These are phyloP conservation scores for Triangularia verruculosa DNA, from an alignment of 2,329 filamentous ascomycete genomes.

Conservation along the genomic window DNA sequence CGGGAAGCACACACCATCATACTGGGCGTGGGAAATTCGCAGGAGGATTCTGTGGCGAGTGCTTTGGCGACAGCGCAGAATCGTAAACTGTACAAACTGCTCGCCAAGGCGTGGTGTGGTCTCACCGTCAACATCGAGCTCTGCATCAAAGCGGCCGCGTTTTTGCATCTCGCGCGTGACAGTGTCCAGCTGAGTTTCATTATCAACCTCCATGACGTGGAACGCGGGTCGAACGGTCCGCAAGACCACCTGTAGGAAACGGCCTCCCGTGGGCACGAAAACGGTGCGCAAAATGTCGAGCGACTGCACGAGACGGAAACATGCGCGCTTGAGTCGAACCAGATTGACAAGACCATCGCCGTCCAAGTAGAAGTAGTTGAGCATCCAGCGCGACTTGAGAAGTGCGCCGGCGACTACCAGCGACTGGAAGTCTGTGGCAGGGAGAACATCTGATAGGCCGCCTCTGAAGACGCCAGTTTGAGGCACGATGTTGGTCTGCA, in stretches of 20 bases:
- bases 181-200: slow-evolving; percentile 8
- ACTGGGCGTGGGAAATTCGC: slow-evolving; percentile 47
- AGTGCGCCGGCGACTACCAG: slow-evolving; percentile 25
- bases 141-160: slow-evolving; percentile 7
- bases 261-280: slow-evolving; percentile 24
- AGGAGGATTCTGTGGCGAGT: slow-evolving; percentile 22
- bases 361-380: slow-evolving; percentile 28
- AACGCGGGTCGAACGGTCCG: slow-evolving; percentile 23
- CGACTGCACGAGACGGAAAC: slow-evolving; percentile 23
- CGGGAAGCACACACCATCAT: slow-evolving; percentile 48
- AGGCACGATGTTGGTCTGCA: slow-evolving; percentile 26
- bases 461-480: slow-evolving; percentile 28
- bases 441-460: slow-evolving; percentile 26
- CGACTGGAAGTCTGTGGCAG: slow-evolving; percentile 30
- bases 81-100: slow-evolving; percentile 24
- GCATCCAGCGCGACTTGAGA: slow-evolving; percentile 25
- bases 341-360: slow-evolving; percentile 22
- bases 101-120: slow-evolving; percentile 17
- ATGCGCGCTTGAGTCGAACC: slow-evolving; percentile 22
- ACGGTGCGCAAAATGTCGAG: slow-evolving; percentile 29
- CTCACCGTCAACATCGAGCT: not conserved
- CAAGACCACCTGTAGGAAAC: slow-evolving; percentile 27
- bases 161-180: not conserved
- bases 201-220: slow-evolving; percentile 22
- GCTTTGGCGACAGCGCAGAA: slow-evolving; percentile 19